These are phyloP conservation scores for Murraya koenigii DNA, from an alignment of 345 rosid species.

Conservation along the genomic window DNA sequence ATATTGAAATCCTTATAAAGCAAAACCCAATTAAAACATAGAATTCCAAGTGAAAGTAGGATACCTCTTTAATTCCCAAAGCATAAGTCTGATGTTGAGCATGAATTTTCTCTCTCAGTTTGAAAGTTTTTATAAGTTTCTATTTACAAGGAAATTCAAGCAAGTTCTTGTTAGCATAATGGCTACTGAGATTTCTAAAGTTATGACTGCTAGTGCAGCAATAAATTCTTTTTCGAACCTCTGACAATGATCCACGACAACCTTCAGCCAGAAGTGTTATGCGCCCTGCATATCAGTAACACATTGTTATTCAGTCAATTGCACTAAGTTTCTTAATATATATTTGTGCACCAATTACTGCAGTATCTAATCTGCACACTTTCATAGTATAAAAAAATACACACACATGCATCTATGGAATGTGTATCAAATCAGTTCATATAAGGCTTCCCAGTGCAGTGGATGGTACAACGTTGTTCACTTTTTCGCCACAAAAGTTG, in stretches of 20 bases:
- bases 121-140: slow-evolving; percentile 66
- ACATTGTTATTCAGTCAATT: slow-evolving; percentile 3
- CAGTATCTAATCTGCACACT: not conserved
- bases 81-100: slow-evolving; percentile 98
- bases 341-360: not conserved
- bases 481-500: not conserved
- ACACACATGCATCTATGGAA: not conserved
- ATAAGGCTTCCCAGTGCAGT: not conserved
- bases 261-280: slow-evolving; percentile 88
- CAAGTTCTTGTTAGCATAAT: slow-evolving; percentile 19
- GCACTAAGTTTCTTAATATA: not conserved
- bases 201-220: slow-evolving; percentile 6
- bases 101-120: slow-evolving; percentile 69
- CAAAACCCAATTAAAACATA: slow-evolving; percentile 5
- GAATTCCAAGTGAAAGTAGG: not conserved
- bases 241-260: slow-evolving; percentile 94
- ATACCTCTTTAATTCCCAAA: slow-evolving; percentile 93
- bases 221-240: slow-evolving; percentile 50
- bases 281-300: slow-evolving; percentile 49
- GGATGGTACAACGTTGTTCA: no score
- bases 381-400: not conserved
- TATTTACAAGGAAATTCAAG: slow-evolving; percentile 30
- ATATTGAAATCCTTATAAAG: not conserved
- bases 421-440: not conserved
- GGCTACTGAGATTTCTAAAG: not conserved